A percentile compares a stretch with the other conserved stretches of the same genome.
Evolutionary conservation across 176 grass and related monocot species (phyloP).

Genomic region (Triticum urartu): DNA sequence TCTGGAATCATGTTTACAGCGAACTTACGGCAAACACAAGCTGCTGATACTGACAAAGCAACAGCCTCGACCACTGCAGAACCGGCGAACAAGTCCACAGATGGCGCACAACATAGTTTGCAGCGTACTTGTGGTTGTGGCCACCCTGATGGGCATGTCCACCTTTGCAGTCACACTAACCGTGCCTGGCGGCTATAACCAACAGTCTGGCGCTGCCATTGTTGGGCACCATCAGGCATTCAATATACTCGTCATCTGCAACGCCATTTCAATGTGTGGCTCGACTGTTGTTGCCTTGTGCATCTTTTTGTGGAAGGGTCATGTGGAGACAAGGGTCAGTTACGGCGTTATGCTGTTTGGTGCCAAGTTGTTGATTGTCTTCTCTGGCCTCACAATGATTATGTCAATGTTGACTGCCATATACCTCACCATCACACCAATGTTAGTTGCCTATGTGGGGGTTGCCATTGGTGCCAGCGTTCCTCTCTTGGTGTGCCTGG

Average conservation of each 20-base stretch:
- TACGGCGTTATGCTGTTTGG: too few relatives aligned
- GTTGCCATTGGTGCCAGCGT: constrained; percentile 13
- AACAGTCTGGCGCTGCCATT: background rate
- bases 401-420: constrained; percentile 19
- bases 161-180: background rate
- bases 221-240: background rate
- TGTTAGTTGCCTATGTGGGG: background rate
- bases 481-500: background rate
- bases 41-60: too few relatives aligned
- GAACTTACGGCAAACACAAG: too few relatives aligned
- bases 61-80: too few relatives aligned
- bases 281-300: background rate
- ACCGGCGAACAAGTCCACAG: background rate
- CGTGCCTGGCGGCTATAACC: background rate
- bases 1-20: too few relatives aligned
- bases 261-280: background rate
- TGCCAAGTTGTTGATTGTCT: background rate
- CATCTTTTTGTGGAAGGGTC: background rate
- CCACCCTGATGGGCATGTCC: background rate
- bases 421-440: background rate
- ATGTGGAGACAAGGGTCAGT: too few relatives aligned
- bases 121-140: background rate
- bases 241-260: background rate
- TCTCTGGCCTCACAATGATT: background rate
- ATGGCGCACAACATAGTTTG: background rate